A percentile compares a stretch with the other conserved stretches of the same genome.
These are phyloP conservation scores for Coccomyxa subellipsoidea DNA, from an alignment of 163 green algal genomes.

Conservation along the genomic window DNA sequence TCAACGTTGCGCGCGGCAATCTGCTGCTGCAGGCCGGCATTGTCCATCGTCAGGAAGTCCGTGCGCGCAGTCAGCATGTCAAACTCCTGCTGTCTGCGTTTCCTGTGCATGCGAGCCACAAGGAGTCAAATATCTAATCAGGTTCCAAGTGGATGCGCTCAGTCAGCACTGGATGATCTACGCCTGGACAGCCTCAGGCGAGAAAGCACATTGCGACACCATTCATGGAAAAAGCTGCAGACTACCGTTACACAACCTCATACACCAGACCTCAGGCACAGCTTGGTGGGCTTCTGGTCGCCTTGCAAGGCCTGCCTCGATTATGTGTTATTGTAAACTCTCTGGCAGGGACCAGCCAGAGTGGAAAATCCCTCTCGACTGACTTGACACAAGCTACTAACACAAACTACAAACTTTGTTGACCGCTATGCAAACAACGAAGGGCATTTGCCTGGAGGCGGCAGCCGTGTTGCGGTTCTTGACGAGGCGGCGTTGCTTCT, in stretches of 20 bases:
- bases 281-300: no score
- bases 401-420: no score
- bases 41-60: not conserved
- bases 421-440: not conserved
- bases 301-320: no score
- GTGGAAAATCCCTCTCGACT: no score
- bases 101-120: slow-evolving; percentile 11
- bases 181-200: no score
- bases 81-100: slow-evolving; percentile 25
- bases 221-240: not conserved
- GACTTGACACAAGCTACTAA: no score
- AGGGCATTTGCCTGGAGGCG: not conserved
- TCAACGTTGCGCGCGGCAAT: not conserved
- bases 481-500: not conserved
- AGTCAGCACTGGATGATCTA: no score
- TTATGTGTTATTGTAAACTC: no score
- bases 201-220: not conserved
- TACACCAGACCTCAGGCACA: no score
- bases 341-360: no score
- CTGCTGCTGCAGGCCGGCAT: not conserved
- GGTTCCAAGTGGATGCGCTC: not conserved
- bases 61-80: slow-evolving; percentile 13
- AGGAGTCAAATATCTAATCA: not conserved
- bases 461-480: not conserved
- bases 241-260: not conserved